Evolutionary conservation across 768 basidiomycete genomes (phyloP).

Genomic region (Boletus tomentosulus): DNA sequence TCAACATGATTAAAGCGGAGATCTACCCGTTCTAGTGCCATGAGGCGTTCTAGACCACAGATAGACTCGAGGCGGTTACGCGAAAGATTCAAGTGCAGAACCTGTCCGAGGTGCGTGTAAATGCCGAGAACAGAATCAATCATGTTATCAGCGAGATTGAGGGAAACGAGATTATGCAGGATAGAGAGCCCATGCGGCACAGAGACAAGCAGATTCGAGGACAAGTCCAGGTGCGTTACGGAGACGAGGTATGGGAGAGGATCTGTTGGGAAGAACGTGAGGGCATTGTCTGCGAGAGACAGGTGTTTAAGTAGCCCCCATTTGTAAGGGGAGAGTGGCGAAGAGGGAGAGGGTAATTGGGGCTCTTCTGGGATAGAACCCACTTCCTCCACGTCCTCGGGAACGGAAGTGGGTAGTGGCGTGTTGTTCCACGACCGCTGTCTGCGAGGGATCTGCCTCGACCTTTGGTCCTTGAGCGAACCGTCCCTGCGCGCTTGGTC

Average conservation of each 20-base stretch:
- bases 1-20: conserved; percentile 74
- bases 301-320: conserved; percentile 78
- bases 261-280: conserved; percentile 75
- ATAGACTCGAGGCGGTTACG: conserved; percentile 91
- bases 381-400: conserved; percentile 42
- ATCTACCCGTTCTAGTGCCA: conserved; percentile 81
- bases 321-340: conserved; percentile 51
- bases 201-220: conserved; percentile 85
- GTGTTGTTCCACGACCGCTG: conserved; percentile 48
- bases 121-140: conserved; percentile 93
- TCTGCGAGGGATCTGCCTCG: conserved; percentile 41
- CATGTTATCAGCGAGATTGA: conserved; percentile 97
- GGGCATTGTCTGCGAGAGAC: conserved; percentile 72
- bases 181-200: conserved; percentile 73
- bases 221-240: conserved; percentile 81
- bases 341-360: conserved; percentile 25
- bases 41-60: conserved; percentile 88
- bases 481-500: conserved; percentile 66
- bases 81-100: conserved; percentile 75
- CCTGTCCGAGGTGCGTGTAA: conserved; percentile 72
- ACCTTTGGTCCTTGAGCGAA: conserved; percentile 43
- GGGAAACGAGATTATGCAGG: conserved; percentile 78
- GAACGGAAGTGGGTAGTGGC: conserved; percentile 53
- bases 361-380: conserved; percentile 12
- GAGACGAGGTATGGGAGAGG: conserved; percentile 64